A percentile compares a stretch with the other conserved stretches of the same genome.
These are phyloP conservation scores for Candida pseudoglaebosa DNA, from an alignment of 805 yeast species.

Conservation along the genomic window DNA sequence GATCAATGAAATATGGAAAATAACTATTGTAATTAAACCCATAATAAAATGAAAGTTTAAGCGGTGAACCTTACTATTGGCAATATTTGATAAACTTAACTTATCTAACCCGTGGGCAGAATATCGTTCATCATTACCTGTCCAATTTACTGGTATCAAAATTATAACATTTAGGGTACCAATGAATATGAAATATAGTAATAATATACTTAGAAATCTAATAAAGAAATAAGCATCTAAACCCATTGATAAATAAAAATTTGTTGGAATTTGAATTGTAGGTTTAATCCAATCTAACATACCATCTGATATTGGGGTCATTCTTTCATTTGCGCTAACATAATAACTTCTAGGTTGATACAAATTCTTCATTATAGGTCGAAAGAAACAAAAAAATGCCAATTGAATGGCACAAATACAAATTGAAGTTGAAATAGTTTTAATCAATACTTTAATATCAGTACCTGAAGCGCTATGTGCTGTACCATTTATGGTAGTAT, in stretches of 20 bases:
- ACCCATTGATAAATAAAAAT: conserved; percentile 50
- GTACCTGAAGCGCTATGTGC: conserved; percentile 60
- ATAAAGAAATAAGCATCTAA: conserved; percentile 73
- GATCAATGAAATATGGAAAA: conserved; percentile 54
- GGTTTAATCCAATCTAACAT: conserved; percentile 57
- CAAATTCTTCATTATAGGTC: conserved; percentile 31
- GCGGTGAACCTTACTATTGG: conserved; percentile 45
- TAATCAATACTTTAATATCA: conserved; percentile 51
- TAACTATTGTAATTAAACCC: conserved; percentile 48
- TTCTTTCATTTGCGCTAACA: conserved; percentile 37
- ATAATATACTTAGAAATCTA: conserved; percentile 52
- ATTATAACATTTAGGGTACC: conserved; percentile 55
- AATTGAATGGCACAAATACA: conserved; percentile 53
- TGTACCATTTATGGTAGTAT: conserved; percentile 52
- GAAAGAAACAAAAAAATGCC: conserved; percentile 31
- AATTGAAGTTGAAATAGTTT: conserved; percentile 52
- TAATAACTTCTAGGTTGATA: conserved; percentile 54
- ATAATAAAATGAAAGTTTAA: conserved; percentile 62
- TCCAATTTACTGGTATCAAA: conserved; percentile 59
- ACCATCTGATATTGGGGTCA: conserved; percentile 36
- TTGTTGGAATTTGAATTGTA: conserved; percentile 35
- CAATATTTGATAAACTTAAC: conserved; percentile 68
- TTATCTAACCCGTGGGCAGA: conserved; percentile 55
- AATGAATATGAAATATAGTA: conserved; percentile 48
- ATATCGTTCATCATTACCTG: conserved; percentile 29